Base-by-base conservation (phyloP, 257 asterid genomes). In the Solanum pinnatisectum region DNA sequence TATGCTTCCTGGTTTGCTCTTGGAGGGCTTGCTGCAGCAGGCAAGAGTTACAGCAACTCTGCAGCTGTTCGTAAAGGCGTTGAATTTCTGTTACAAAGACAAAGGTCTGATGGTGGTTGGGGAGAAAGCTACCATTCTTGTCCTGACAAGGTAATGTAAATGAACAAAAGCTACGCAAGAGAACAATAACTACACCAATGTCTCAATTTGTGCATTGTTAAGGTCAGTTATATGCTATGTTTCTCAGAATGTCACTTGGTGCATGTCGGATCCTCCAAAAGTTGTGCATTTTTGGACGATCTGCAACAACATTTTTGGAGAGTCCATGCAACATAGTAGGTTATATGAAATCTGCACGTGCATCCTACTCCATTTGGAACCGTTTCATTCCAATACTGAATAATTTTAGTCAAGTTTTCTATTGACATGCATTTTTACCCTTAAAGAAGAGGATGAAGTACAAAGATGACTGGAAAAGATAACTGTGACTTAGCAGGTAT, bases 1-100 rank as follows among this genome's bases (percentile, higher is more conserved):
- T 96, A 96, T 77, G 98, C 95, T 3, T 86, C 94, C 35, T 96
- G 96, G 98, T 95, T 95, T 67, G 96, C 98, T 7, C 94, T 94
- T 6, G 95, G 92, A 87, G 98, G 97, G 35, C 91, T 96, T 14
- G 90, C 93, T 10, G 94, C 94, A 22, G 95, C 93, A 10, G 98
- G 98, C 7, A 93, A 89, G 87, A 91, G 88, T 14, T 94, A 92
- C 87, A 40, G 84, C 40, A 93, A 92, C 33, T 92, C 94, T 56
- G 83, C 83, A 23, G 88, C 95, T 16, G 88, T 96, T 12, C 89
- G 93, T 20, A 95, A 87, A 91, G 95, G 91, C 6, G 96, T 94
- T 32, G 83, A 88, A 16, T 96, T 96, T 87, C 90, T 96, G 42
- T 82, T 96, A 5, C 87, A 74, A 77, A 79, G 94, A 86, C 98